Percentiles rank a stretch among this genome's conserved stretches.
These are phyloP conservation scores for Entrophospora sp. DNA, from an alignment of 192 early-diverging fungal genomes.

Conservation along the genomic window DNA sequence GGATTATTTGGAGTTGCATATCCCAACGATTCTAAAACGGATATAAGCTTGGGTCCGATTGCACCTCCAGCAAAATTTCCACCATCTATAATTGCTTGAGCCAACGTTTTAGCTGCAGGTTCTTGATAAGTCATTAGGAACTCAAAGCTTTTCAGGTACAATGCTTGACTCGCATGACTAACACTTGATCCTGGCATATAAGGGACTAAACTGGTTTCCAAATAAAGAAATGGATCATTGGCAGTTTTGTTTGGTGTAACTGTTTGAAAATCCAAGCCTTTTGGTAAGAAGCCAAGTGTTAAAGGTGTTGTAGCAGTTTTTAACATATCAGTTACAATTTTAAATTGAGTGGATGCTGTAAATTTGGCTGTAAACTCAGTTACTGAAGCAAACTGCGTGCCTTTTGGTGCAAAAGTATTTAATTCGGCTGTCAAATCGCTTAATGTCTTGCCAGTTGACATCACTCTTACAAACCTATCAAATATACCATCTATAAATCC, in stretches of 20 bases:
- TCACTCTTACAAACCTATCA: constrained; percentile 5
- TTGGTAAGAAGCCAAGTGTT: not conserved
- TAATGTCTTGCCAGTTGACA: not conserved
- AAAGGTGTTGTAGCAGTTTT: not conserved
- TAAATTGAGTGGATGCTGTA: not conserved
- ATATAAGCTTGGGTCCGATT: constrained; percentile 26
- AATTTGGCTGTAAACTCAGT: not conserved
- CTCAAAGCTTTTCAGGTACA: constrained; percentile 20
- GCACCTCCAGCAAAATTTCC: constrained; percentile 16
- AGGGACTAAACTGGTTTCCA: constrained; percentile 29
- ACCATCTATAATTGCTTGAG: not conserved
- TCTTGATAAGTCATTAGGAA: constrained; percentile 30
- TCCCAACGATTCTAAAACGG: constrained; percentile 20
- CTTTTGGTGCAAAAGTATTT: not conserved
- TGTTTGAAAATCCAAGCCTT: not conserved
- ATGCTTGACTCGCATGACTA: constrained; percentile 24
- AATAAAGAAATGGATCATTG: not conserved
- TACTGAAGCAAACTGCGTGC: not conserved
- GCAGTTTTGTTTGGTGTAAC: not conserved
- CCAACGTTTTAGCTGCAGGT: constrained; percentile 22
- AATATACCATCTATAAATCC: constrained; percentile 7
- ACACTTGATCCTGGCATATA: constrained; percentile 27
- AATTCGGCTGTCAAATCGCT: not conserved
- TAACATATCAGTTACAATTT: not conserved
- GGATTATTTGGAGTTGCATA: not conserved